Base-by-base conservation (phyloP, 306 rosid genomes). In the Trifolium pratense region DNA sequence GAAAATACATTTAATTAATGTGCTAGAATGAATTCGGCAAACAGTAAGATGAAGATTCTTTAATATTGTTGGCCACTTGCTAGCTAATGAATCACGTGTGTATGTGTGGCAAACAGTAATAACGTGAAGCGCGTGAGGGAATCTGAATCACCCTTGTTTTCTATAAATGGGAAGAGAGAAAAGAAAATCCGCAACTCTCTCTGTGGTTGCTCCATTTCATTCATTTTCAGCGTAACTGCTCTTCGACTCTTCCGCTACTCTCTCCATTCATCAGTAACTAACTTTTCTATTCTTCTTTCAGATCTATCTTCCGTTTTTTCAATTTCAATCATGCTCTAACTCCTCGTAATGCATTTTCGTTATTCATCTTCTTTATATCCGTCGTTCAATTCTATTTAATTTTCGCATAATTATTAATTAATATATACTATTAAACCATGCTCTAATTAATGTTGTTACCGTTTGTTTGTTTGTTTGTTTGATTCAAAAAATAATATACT, bases 71-170 rank as follows among this genome's bases (percentile, higher is more conserved):
- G n/a, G n/a, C n/a, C n/a, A n/a, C n/a, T n/a, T n/a, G n/a, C n/a
- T n/a, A n/a, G n/a, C n/a, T n/a, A n/a, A 26, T 26, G 80, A 46
- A 37, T 77, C 64, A 59, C 58, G 58, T 52, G 37, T n/a, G 65
- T 10, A 45, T 46, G 80, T 5, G 37, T 42, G 51, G 31, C 18
- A 13, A 8, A 17, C 46, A 42, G 46, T 42, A n/a, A 7, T 17
- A 2, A 53, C 43, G 26, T 14, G 51, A 66, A 79, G 75, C 75
- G 71, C 75, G 75, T 79, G 79, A 68, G 6, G n/a, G 66, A 72
- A 62, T 66, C 64, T 21, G 17, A 3, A 45, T 58, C 12, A 8
- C 13, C 69, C 23, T 21, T 18, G 14, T 20, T 10, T n/a, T n/a
- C 10, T 79, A 79, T 73, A 73, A 34, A 79, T 31, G 4, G 6